Base-by-base conservation (phyloP, 208 protist genomes). In the Leishmania tropica region DNA sequence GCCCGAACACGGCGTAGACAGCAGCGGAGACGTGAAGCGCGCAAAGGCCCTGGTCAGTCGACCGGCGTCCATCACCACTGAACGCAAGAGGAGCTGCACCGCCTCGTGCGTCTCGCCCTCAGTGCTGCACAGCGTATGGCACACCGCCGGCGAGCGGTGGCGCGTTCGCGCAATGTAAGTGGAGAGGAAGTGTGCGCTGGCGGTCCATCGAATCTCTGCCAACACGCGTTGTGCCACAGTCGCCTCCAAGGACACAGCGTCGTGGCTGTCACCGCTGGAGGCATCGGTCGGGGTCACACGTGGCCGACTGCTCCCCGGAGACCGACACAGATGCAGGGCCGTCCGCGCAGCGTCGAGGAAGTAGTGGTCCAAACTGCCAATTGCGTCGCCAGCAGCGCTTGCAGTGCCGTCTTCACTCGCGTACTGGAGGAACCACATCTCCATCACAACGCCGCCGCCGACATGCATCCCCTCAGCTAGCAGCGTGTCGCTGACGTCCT, bases 351-450 rank as follows among this genome's bases (percentile, higher is more conserved):
- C 81, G 31, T 85, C 81, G 15, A 78, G 75, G 64, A 85, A 85
- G 78, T 85, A 85, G 58, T 60, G 45, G 17, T 81, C 81, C 19
- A 81, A 65, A 19, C 65, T 24, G 7, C 45, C 72, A 76, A 31
- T 28, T 19, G 31, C 51, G 19, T n/a, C 31, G 13, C 72, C 13
- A 45, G 45, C 47, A 60, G 51, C 67, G 64, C 80, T 40, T 47
- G 42, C 67, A 56, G 15, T 13, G 35, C 40, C 42, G 6, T 54
- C 70, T 13, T 64, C 58, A 54, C 37, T 51, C 21, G 42, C 72
- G 73, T 75, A 76, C 75, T 79, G 85, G 72, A 90, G 81, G 24
- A 90, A 75, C 87, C 85, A 90, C 86, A 94, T 90, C 81, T 94
- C 90, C 56, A 89, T 74, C n/a, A 85, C 81, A 56, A 90, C 56